phyloP scores from a whole-genome alignment of 257 asterid genomes.

The Lantana camara region DNA sequence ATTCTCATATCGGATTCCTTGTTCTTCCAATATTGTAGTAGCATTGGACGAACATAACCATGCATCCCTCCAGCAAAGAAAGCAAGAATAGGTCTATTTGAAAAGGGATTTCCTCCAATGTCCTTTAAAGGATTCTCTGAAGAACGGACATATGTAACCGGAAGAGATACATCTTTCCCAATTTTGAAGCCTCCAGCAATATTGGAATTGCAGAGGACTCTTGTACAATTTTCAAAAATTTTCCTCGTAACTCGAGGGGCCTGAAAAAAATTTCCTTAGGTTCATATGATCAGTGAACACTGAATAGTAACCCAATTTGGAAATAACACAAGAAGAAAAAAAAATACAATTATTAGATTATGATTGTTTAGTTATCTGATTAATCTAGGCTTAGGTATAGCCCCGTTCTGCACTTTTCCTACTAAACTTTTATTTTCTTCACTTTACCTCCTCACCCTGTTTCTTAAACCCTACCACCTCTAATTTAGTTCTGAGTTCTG shows the following conservation, averaged over 20 bases:
- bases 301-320: no score
- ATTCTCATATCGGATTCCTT: constrained; percentile 62
- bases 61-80: constrained; percentile 76
- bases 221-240: constrained; percentile 38
- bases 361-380: no score
- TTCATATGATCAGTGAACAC: no score
- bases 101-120: constrained; percentile 50
- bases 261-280: constrained; percentile 30
- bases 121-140: constrained; percentile 49
- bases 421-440: no score
- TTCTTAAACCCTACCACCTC: no score
- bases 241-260: constrained; percentile 51
- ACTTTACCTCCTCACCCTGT: no score
- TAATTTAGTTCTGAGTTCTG: no score
- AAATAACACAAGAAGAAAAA: no score
- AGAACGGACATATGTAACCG: constrained; percentile 53
- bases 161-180: constrained; percentile 64
- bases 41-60: constrained; percentile 60
- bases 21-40: constrained; percentile 51
- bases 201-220: constrained; percentile 62
- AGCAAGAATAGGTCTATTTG: constrained; percentile 47
- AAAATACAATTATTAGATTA: no score
- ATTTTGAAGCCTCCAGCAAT: constrained; percentile 52
- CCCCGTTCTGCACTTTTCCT: no score
- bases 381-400: no score